phyloP scores from a whole-genome alignment of 2,329 filamentous ascomycete species.

The Aaosphaeria arxii region DNA sequence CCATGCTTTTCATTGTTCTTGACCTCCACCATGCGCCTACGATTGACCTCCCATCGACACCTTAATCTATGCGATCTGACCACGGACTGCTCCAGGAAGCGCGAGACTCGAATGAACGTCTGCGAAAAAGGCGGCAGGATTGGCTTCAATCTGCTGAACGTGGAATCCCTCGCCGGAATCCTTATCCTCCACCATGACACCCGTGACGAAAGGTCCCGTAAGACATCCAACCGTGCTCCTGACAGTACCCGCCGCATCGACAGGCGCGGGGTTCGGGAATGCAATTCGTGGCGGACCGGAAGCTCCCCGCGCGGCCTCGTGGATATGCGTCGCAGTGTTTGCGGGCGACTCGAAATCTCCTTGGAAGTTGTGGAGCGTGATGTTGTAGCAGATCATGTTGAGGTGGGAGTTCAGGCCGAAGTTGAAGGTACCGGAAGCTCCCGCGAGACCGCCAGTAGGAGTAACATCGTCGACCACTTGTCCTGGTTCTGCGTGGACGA shows the following conservation, averaged over 20 bases:
- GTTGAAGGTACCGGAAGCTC: constrained; percentile 49
- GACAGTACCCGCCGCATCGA: constrained; percentile 8
- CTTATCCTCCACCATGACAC: constrained; percentile 39
- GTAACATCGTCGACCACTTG: constrained; percentile 50
- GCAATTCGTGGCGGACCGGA: constrained; percentile 50
- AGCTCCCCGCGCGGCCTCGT: constrained; percentile 47
- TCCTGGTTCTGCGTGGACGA: constrained; percentile 47
- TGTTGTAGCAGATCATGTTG: constrained; percentile 49
- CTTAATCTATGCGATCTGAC: constrained; percentile 35
- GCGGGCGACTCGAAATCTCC: constrained; percentile 54
- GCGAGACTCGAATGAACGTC: constrained; percentile 54
- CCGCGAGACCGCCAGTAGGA: constrained; percentile 42
- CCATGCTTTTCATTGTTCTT: no score
- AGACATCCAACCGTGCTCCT: constrained; percentile 23
- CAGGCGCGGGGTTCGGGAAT: constrained; percentile 20
- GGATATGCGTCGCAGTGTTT: constrained; percentile 55
- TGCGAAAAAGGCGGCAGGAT: constrained; percentile 51
- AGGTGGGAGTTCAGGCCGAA: constrained; percentile 51
- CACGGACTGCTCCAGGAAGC: constrained; percentile 53
- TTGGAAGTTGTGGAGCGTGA: constrained; percentile 49
- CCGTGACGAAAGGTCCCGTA: constrained; percentile 21
- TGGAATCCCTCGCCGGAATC: constrained; percentile 51
- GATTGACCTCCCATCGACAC: no score
- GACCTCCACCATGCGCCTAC: no score
- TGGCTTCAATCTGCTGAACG: constrained; percentile 49